Conservation (phyloP, 495 filamentous ascomycete genomes). For the Lepidopterella palustris region DNA sequence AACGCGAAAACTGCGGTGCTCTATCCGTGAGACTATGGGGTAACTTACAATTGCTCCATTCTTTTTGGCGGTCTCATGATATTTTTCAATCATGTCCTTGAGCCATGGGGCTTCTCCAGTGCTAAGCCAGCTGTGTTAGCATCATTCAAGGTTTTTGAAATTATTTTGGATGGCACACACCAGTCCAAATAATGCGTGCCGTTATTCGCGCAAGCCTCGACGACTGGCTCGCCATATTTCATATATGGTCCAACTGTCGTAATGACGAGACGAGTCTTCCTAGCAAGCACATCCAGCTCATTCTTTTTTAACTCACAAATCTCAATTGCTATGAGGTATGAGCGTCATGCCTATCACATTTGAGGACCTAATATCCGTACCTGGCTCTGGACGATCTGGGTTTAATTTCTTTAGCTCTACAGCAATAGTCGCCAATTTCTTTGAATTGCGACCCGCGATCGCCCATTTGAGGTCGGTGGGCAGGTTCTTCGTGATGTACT, state of each 20-base stretch:
- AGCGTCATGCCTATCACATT: constrained; percentile 17
- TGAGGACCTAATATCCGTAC: constrained; percentile 37
- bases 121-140: constrained; percentile 26
- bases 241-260: constrained; percentile 82
- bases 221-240: constrained; percentile 67
- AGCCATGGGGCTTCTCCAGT: constrained; percentile 87
- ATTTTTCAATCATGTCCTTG: constrained; percentile 69
- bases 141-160: not conserved
- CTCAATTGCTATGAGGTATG: constrained; percentile 48
- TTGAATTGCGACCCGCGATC: constrained; percentile 69
- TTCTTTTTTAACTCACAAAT: constrained; percentile 55
- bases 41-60: constrained; percentile 65
- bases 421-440: constrained; percentile 65
- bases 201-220: constrained; percentile 79
- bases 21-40: too few species aligned
- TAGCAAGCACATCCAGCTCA: constrained; percentile 59
- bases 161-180: constrained; percentile 38
- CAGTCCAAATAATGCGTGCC: constrained; percentile 88
- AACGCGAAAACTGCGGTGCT: too few species aligned
- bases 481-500: constrained; percentile 66
- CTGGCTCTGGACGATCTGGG: constrained; percentile 61
- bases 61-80: constrained; percentile 64
- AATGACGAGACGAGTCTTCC: constrained; percentile 71
- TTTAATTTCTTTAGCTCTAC: constrained; percentile 59
- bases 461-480: constrained; percentile 87